These are phyloP conservation scores for Globisporangium recalcitrans DNA, from an alignment of 352 stramenopile genomes.

Conservation along the genomic window DNA sequence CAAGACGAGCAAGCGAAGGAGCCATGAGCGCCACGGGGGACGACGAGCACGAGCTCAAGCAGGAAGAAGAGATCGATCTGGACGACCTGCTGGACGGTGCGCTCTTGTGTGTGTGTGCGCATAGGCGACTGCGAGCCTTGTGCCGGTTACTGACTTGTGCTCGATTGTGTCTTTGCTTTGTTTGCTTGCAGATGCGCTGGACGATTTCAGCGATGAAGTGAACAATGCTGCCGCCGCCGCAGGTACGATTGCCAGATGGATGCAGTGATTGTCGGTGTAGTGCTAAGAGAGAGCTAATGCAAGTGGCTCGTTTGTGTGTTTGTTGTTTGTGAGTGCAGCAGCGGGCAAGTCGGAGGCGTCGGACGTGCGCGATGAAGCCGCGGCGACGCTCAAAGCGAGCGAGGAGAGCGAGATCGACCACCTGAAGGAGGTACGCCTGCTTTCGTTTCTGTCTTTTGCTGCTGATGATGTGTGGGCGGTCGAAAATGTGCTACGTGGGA, in stretches of 20 bases:
- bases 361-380: conserved; percentile 38
- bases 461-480: background rate
- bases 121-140: background rate
- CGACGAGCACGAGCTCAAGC: conserved; percentile 26
- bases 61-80: conserved; percentile 62
- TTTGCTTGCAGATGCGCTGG: conserved; percentile 53
- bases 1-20: background rate
- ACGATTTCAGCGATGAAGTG: conserved; percentile 79
- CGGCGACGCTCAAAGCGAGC: conserved; percentile 37
- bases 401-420: conserved; percentile 52
- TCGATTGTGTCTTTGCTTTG: too few relatives aligned
- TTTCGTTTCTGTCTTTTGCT: background rate
- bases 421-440: conserved; percentile 47
- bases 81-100: conserved; percentile 78
- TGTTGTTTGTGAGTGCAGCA: background rate
- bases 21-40: conserved; percentile 16
- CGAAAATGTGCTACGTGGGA: background rate
- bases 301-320: background rate
- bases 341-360: conserved; percentile 33
- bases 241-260: background rate
- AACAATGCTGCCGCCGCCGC: conserved; percentile 16
- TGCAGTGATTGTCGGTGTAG: background rate
- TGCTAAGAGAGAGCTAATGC: background rate
- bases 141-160: too few relatives aligned
- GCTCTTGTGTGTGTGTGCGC: background rate